phyloP scores from a whole-genome alignment of 306 rosid species.

The Trifolium repens region DNA sequence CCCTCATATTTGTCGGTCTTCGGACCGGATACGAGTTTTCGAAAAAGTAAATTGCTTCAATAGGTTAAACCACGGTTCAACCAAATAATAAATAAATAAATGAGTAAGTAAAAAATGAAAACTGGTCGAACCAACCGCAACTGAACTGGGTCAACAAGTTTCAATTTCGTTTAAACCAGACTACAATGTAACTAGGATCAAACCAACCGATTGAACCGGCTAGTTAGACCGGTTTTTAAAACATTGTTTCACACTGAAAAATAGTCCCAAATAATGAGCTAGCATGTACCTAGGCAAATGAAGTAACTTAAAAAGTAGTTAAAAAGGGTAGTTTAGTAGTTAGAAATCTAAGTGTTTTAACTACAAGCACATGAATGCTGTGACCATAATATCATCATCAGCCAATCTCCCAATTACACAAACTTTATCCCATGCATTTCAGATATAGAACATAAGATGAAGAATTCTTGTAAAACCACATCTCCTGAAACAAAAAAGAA shows the following conservation, averaged over 20 bases:
- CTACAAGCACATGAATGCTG: conserved; percentile 62
- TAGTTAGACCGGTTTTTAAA: neutral
- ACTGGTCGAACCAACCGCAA: neutral
- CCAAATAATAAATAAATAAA: neutral
- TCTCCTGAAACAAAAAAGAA: conserved; percentile 36
- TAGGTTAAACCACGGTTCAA: neutral
- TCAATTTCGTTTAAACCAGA: neutral
- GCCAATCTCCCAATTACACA: conserved; percentile 40
- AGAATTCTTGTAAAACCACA: conserved; percentile 2
- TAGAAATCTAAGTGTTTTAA: conserved; percentile 47
- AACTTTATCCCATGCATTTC: conserved; percentile 39
- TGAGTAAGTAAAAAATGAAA: neutral
- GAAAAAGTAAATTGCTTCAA: no score
- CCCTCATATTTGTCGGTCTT: no score
- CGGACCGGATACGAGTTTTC: no score
- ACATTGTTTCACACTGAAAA: conserved; percentile 19
- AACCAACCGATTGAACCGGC: neutral
- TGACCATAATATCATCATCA: conserved; percentile 52
- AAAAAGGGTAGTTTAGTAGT: conserved; percentile 42
- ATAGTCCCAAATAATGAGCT: conserved; percentile 30
- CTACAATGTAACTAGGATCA: neutral
- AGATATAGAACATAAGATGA: conserved; percentile 49
- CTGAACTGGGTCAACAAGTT: neutral
- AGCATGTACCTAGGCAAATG: conserved; percentile 35
- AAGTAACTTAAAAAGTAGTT: conserved; percentile 41